Conservation (phyloP, 2,329 filamentous ascomycete species). For the Fusarium cicatricum region DNA sequence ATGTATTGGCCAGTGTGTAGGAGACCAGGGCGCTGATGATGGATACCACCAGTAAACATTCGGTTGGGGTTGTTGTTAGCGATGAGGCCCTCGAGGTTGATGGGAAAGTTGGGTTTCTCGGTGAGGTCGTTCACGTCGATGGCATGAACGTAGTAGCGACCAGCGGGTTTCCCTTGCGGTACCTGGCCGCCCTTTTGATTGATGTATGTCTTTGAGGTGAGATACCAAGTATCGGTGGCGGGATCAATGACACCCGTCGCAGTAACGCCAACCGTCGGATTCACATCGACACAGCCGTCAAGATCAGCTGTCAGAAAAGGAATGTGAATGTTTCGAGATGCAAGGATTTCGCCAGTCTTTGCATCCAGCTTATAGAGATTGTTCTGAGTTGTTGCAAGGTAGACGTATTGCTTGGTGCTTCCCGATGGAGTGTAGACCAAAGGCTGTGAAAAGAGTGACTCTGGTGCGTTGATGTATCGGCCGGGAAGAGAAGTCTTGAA, state of each 20-base stretch:
- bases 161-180: conserved; percentile 46
- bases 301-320: conserved; percentile 60
- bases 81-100: conserved; percentile 55
- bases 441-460: conserved; percentile 63
- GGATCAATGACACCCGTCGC: conserved; percentile 58
- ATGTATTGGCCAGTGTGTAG: conserved; percentile 56
- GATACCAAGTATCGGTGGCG: conserved; percentile 53
- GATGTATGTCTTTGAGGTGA: conserved; percentile 54
- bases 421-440: conserved; percentile 58
- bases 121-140: conserved; percentile 50
- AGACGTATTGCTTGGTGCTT: conserved; percentile 60
- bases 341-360: conserved; percentile 61
- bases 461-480: conserved; percentile 56
- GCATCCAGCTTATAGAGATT: conserved; percentile 65
- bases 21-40: conserved; percentile 60
- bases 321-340: conserved; percentile 55
- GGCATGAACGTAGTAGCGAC: conserved; percentile 50
- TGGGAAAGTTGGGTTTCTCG: conserved; percentile 54
- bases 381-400: conserved; percentile 65
- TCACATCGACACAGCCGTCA: conserved; percentile 57
- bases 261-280: conserved; percentile 56
- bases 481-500: conserved; percentile 62
- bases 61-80: conserved; percentile 57
- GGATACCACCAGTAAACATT: conserved; percentile 61
- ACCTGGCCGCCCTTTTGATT: conserved; percentile 43